Base-by-base conservation (phyloP, 345 rosid species). In the Salix udensis region DNA sequence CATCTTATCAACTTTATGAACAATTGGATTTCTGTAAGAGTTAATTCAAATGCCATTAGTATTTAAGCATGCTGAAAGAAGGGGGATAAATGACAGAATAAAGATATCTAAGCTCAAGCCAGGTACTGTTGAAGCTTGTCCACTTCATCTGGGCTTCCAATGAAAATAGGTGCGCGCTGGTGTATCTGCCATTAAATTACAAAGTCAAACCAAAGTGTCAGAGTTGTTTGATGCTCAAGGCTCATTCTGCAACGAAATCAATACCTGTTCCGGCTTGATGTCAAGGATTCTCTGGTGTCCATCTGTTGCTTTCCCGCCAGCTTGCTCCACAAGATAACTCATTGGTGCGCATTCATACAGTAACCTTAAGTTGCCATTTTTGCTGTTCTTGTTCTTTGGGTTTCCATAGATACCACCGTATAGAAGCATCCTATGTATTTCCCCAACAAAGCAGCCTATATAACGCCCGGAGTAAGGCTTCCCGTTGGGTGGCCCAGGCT, bases 231-330 rank as follows among this genome's bases (percentile, higher is more conserved):
- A 21, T 40, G 62, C 10, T 55, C 21, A 55, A 6, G 19, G 19
- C 19, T 4, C 19, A 4, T 55, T 55, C 23, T 55, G 70, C 9
- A 36, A 37, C 15, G 40, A 64, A 70, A 72, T 36, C 30, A 48
- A 62, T 61, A 84, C 87, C 86, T 84, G 67, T 11, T 36, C 71
- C 15, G 89, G 89, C 76, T 78, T 75, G 76, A 84, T 74, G 71
- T 87, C 87, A 11, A 87, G 89, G 40, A 81, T 84, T 65, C 86
- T 80, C 70, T 73, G 84, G 55, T 44, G 65, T 18, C 86, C 86
- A 72, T 82, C 86, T 4, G 76, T 82, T 60, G 86, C 87, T 67
- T 77, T 76, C 5, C 87, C 87, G n/a, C 85, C 84, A 1, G 85
- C 83, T 77, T 85, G 87, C 58, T 85, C 87, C 2, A 85, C 76